Conservation (phyloP, 2,329 filamentous ascomycete species). For the Aspergillus sp. region DNA sequence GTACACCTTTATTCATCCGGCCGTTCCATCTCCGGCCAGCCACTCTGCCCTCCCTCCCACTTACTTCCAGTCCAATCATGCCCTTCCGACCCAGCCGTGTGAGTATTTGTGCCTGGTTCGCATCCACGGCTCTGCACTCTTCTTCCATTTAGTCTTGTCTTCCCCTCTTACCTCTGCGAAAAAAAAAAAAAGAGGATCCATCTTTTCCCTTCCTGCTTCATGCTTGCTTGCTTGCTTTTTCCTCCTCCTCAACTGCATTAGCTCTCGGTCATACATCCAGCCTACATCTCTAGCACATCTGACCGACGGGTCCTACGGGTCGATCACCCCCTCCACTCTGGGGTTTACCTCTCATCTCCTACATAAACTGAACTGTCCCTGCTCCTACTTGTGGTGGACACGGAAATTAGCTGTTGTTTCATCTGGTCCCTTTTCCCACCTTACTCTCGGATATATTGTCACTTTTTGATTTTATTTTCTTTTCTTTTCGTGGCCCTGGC, state of each 20-base stretch:
- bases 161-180: background rate
- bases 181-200: background rate
- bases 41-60: slow-evolving; percentile 6
- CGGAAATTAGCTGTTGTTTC: background rate
- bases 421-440: background rate
- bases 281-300: slow-evolving; percentile 1
- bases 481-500: background rate
- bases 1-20: background rate
- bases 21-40: slow-evolving; percentile 12
- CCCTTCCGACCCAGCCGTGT: slow-evolving; percentile 21
- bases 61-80: slow-evolving; percentile 15
- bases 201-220: background rate
- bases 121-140: background rate
- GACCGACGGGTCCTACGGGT: background rate
- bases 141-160: background rate
- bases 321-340: background rate
- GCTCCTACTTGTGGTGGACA: background rate
- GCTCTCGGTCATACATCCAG: background rate
- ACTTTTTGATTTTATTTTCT: background rate
- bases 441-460: background rate
- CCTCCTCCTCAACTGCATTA: background rate
- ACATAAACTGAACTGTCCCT: background rate
- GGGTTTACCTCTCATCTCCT: background rate
- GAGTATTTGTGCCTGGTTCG: slow-evolving; percentile 10
- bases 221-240: background rate